Conservation (phyloP, 1,284 basidiomycete genomes). For the Inonotus hispidus region DNA sequence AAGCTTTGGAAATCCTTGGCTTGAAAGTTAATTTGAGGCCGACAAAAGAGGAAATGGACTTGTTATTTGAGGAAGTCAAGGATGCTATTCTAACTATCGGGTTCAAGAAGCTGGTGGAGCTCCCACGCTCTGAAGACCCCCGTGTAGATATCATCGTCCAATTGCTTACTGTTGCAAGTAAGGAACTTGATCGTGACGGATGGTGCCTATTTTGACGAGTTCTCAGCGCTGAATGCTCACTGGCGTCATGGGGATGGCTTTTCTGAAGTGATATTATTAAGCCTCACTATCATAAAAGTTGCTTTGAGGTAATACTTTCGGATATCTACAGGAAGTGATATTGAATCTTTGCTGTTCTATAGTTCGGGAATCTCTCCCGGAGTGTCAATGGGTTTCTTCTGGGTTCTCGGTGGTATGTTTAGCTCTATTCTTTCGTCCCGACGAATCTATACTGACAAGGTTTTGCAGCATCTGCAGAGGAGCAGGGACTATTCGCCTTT, state of each 20-base stretch:
- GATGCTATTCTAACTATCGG: slow-evolving; percentile 63
- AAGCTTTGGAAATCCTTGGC: slow-evolving; percentile 56
- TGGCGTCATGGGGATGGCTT: slow-evolving; percentile 58
- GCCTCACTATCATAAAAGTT: slow-evolving; percentile 60
- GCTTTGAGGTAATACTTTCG: slow-evolving; percentile 43
- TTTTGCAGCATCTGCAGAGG: slow-evolving; percentile 44
- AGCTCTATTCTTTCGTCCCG: background rate
- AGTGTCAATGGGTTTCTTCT: slow-evolving; percentile 63
- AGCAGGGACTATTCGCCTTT: slow-evolving; percentile 56
- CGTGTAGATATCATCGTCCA: slow-evolving; percentile 56
- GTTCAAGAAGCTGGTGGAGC: slow-evolving; percentile 57
- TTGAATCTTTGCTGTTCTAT: slow-evolving; percentile 7
- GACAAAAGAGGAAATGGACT: slow-evolving; percentile 46
- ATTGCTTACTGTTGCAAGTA: slow-evolving; percentile 62
- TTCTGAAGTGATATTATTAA: slow-evolving; percentile 46
- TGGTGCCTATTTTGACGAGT: background rate
- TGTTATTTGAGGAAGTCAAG: slow-evolving; percentile 62
- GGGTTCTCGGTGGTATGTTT: slow-evolving; percentile 53
- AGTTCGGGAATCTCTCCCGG: slow-evolving; percentile 64
- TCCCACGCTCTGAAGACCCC: slow-evolving; percentile 53
- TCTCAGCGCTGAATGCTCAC: slow-evolving; percentile 56
- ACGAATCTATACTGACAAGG: slow-evolving; percentile 10
- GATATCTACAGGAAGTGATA: background rate
- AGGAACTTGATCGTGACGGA: slow-evolving; percentile 15
- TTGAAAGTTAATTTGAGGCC: slow-evolving; percentile 52